Conservation (phyloP, 305 asterid species). For the Solanum hybrid region DNA sequence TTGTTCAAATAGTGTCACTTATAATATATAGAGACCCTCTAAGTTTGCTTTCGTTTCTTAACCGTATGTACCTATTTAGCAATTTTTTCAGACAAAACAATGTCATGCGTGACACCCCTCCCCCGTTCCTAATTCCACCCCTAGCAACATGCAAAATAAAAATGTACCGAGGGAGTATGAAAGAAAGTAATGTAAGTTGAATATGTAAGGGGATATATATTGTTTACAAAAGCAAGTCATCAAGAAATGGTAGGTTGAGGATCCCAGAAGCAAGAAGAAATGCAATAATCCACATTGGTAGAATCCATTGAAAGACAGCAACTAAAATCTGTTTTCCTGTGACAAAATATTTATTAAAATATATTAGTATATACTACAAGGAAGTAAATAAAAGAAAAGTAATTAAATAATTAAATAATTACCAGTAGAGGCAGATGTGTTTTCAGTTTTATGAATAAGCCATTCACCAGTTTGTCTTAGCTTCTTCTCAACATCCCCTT, state of each 20-base stretch:
- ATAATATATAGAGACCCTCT: neutral
- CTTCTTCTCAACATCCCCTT: constrained; percentile 63
- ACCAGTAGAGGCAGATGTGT: constrained; percentile 43
- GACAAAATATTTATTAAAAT: neutral
- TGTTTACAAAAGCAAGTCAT: constrained; percentile 39
- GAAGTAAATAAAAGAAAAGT: neutral
- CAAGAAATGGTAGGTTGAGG: constrained; percentile 44
- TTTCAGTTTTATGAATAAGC: constrained; percentile 42
- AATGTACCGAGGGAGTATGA: neutral
- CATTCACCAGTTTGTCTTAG: constrained; percentile 74
- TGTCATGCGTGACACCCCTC: neutral
- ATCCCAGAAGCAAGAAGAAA: constrained; percentile 52
- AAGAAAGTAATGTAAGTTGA: neutral
- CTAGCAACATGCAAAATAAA: neutral
- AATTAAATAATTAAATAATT: neutral
- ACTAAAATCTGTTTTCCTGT: constrained; percentile 59
- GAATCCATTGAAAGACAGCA: constrained; percentile 37
- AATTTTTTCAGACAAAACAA: neutral
- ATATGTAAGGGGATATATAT: neutral
- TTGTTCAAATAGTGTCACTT: neutral
- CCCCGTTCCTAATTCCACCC: neutral
- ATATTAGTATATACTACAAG: neutral
- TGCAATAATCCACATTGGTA: constrained; percentile 58
- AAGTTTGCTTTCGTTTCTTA: neutral
- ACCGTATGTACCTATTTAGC: neutral